A percentile compares a stretch with the other conserved stretches of the same genome.
phyloP scores from a whole-genome alignment of 108 stramenopile species.

The Nannochloropsis gaditana region DNA sequence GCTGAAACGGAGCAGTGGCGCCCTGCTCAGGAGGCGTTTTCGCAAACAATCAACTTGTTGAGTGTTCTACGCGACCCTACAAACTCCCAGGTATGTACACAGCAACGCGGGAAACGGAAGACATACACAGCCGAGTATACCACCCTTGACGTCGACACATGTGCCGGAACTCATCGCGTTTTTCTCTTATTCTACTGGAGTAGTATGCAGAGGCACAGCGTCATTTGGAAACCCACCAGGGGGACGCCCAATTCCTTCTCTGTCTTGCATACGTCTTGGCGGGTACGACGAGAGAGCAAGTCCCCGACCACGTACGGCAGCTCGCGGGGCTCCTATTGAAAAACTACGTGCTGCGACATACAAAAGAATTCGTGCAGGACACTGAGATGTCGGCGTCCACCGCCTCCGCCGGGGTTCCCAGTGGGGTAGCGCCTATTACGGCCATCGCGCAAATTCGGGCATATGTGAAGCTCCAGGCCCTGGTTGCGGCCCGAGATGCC shows the following conservation, averaged over 20 bases:
- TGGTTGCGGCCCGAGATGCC: conserved; percentile 35
- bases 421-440: not conserved
- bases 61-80: not conserved
- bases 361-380: not conserved
- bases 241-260: not conserved
- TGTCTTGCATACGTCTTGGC: not conserved
- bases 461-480: conserved; percentile 25
- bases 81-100: not conserved
- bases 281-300: conserved; percentile 22
- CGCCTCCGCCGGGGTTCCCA: no score
- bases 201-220: conserved; percentile 5
- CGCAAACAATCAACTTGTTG: conserved; percentile 17
- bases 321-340: conserved; percentile 79
- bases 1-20: not conserved
- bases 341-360: conserved; percentile 52
- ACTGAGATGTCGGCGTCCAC: not conserved
- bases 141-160: no score
- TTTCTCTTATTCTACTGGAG: no score
- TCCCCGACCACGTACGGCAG: conserved; percentile 72
- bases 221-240: not conserved
- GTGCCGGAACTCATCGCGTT: no score
- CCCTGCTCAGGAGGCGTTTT: not conserved
- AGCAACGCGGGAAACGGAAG: no score
- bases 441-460: conserved; percentile 24
- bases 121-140: no score